A percentile compares a stretch with the other conserved stretches of the same genome.
These are phyloP conservation scores for Fusarium subtropicale DNA, from an alignment of 2,329 filamentous ascomycete genomes.

Conservation along the genomic window DNA sequence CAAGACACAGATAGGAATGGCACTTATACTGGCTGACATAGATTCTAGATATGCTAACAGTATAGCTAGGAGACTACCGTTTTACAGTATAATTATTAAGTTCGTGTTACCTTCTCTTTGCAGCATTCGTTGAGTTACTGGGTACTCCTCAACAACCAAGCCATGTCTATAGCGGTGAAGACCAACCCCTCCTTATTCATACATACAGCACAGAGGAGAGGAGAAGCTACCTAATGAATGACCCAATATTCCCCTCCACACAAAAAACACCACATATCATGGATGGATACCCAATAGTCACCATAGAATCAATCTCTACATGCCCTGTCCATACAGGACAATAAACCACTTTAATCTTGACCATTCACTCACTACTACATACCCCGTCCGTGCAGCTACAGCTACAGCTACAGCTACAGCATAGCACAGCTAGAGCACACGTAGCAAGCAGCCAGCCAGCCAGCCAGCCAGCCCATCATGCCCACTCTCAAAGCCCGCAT, in stretches of 20 bases:
- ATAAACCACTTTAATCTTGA: constrained; percentile 14
- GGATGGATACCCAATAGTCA: constrained; percentile 1
- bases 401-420: background rate
- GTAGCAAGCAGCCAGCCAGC: background rate
- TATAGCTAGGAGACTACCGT: background rate
- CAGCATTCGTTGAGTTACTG: constrained; percentile 3
- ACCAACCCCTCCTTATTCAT: constrained; percentile 22
- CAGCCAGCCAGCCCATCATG: constrained; percentile 33
- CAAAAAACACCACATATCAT: constrained; percentile 26
- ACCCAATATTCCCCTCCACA: constrained; percentile 31
- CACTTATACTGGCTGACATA: background rate
- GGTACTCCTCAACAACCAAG: constrained; percentile 2
- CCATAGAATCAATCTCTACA: background rate
- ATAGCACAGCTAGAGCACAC: background rate
- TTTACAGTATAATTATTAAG: background rate
- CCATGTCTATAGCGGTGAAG: constrained; percentile 14
- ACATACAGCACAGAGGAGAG: background rate
- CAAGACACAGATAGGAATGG: background rate
- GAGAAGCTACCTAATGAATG: background rate
- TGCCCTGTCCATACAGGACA: background rate
- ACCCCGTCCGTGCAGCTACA: constrained; percentile 12
- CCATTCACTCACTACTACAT: background rate
- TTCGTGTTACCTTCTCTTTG: constrained; percentile 1
- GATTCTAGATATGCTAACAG: background rate
- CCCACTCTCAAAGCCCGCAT: constrained; percentile 46